Conservation (phyloP, 345 rosid genomes). For the Populus euphratica region DNA sequence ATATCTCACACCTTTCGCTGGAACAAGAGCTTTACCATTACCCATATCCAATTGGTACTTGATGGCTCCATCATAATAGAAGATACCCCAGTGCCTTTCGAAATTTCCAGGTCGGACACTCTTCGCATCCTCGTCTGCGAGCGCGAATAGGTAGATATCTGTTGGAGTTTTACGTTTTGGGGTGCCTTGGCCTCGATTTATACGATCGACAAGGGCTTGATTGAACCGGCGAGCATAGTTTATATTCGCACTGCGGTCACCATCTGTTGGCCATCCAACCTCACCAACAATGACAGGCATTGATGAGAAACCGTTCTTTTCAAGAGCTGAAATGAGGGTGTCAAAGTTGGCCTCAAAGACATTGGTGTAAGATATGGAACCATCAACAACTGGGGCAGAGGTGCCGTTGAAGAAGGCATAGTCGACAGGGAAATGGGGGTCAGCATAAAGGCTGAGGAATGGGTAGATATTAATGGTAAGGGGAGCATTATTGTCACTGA, state of each 20-base stretch:
- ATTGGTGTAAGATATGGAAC: conserved; percentile 59
- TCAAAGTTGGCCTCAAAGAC: conserved; percentile 90
- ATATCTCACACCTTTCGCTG: conserved; percentile 16
- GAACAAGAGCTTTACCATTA: conserved; percentile 10
- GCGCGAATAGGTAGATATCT: conserved; percentile 71
- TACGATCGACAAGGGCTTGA: conserved; percentile 77
- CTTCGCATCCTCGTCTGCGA: conserved; percentile 84
- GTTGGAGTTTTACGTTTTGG: conserved; percentile 73
- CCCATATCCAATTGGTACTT: conserved; percentile 41
- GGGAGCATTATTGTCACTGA: conserved; percentile 59
- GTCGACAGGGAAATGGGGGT: conserved; percentile 74
- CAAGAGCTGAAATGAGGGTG: conserved; percentile 74
- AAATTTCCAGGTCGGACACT: conserved; percentile 84
- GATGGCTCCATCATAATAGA: conserved; percentile 61
- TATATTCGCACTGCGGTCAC: conserved; percentile 66
- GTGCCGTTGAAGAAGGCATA: conserved; percentile 85
- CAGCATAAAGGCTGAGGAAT: conserved; percentile 77
- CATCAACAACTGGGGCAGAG: conserved; percentile 61
- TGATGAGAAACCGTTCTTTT: conserved; percentile 74
- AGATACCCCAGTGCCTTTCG: conserved; percentile 87
- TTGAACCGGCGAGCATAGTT: conserved; percentile 73
- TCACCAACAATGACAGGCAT: conserved; percentile 82
- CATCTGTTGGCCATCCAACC: conserved; percentile 97
- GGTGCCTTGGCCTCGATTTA: conserved; percentile 75
- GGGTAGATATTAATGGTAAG: conserved; percentile 93